Conservation (phyloP, 2,329 filamentous ascomycete species). For the Trichophyton simii region DNA sequence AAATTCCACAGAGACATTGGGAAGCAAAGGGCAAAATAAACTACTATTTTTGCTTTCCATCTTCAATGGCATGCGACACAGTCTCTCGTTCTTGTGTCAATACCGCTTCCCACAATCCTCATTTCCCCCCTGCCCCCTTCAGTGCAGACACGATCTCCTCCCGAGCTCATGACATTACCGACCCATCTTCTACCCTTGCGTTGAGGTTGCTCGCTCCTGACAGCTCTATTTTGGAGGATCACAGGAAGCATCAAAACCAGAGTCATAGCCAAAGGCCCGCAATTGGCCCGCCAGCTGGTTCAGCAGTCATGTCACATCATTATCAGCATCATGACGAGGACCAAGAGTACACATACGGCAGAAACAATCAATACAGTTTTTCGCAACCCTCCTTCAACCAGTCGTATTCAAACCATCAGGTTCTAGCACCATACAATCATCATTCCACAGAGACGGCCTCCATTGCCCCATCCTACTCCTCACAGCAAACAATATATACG, state of each 20-base stretch:
- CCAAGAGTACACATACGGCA: constrained; percentile 17
- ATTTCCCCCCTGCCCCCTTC: not conserved
- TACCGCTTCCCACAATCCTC: not conserved
- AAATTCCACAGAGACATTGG: not conserved
- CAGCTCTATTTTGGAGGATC: not conserved
- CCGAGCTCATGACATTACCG: not conserved
- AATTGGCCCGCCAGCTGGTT: constrained; percentile 6
- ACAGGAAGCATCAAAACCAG: constrained; percentile 1
- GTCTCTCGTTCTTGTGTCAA: not conserved
- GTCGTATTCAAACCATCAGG: constrained; percentile 25
- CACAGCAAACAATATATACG: constrained; percentile 22
- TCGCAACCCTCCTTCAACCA: constrained; percentile 21
- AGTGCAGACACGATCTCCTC: not conserved
- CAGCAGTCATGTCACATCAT: constrained; percentile 17
- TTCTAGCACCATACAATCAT: constrained; percentile 26
- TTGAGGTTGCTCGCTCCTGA: constrained; percentile 1
- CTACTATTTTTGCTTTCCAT: not conserved
- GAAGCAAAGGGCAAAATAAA: not conserved
- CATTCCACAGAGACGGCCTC: constrained; percentile 23
- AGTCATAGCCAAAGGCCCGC: not conserved
- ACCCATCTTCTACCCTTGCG: not conserved
- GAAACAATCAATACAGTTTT: constrained; percentile 17
- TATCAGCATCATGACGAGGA: constrained; percentile 18
- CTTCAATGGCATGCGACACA: constrained; percentile 3
- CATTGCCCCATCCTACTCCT: constrained; percentile 20